Base-by-base conservation (phyloP, 495 filamentous ascomycete genomes). In the Lichina pygmaea region DNA sequence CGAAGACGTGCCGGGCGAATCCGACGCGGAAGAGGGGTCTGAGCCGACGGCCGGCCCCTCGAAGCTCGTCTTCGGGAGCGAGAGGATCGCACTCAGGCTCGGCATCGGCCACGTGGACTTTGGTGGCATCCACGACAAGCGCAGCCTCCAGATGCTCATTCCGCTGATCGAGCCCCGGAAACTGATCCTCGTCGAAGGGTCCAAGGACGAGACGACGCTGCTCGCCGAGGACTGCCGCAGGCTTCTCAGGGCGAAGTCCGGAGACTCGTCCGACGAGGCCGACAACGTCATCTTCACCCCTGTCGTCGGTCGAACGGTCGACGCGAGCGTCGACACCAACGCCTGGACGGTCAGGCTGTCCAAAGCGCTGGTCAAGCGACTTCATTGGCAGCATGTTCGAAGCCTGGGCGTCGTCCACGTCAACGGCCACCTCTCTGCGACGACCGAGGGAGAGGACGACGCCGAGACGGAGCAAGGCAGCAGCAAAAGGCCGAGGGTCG, bases 241-340 rank as follows among this genome's bases (percentile, higher is more conserved):
- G 51, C 66, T 91, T 0, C 65, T 91, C 31, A 11, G 5, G 13
- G 60, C 59, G 8, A 65, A 70, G 44, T 46, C 48, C 10, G 67
- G 64, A 12, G 54, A 58, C 40, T 53, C 63, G 2, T 58, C 59
- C 6, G 62, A 64, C 33, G 57, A 61, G 31, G 60, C 58, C 6
- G 55, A 51, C 8, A 54, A 67, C 47, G 74, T 78, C 48, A 77
- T 95, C 15, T 86, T 85, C 58, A 85, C 83, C 0, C 89, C 91
- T 2, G 57, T 54, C 10, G 64, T 78, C 34, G 83, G 84, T 12
- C 61, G 67, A 43, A 61, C 65, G 3, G 67, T 95, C 43, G 75
- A 95, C 57, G 89, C 86, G 11, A 93, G 85, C 52, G 86, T 95
- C 36, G 89, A 99, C 53, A 95, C 86, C 7, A 95, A 94, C 56